phyloP scores from a whole-genome alignment of 768 basidiomycete genomes.

The Vararia minispora region DNA sequence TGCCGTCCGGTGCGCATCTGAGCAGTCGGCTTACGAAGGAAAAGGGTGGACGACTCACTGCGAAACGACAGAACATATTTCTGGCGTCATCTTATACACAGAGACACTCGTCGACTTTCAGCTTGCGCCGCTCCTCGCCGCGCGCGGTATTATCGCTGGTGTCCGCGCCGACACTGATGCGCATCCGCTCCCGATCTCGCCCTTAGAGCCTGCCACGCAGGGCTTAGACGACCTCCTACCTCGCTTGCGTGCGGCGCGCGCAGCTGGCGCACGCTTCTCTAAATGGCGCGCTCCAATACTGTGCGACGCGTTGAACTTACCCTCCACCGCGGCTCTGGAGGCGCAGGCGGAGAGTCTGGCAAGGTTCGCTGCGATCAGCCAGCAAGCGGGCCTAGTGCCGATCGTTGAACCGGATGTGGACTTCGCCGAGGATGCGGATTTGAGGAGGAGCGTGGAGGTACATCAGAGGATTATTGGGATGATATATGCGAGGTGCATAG shows the following conservation, averaged over 20 bases:
- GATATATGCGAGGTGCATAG: conserved; percentile 34
- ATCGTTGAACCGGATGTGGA: conserved; percentile 44
- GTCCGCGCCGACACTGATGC: conserved; percentile 41
- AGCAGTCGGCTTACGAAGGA: background rate
- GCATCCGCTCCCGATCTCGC: conserved; percentile 31
- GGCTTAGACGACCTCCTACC: conserved; percentile 37
- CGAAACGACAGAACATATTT: conserved; percentile 29
- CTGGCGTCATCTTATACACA: conserved; percentile 39
- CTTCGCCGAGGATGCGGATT: conserved; percentile 34
- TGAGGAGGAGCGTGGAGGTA: conserved; percentile 33
- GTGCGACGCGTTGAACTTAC: conserved; percentile 30
- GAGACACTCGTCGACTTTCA: conserved; percentile 40
- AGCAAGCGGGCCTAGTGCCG: conserved; percentile 40
- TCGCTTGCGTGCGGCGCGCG: conserved; percentile 30
- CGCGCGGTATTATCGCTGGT: conserved; percentile 36
- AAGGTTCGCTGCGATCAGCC: conserved; percentile 38
- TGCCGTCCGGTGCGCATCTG: conserved; percentile 26
- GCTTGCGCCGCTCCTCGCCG: conserved; percentile 31
- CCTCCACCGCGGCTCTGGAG: conserved; percentile 30
- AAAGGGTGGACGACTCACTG: background rate
- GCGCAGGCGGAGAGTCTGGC: conserved; percentile 36
- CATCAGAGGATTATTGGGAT: conserved; percentile 33
- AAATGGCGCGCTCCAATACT: conserved; percentile 41
- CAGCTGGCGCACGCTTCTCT: conserved; percentile 36
- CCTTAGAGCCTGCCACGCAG: conserved; percentile 35